Conservation (phyloP, 495 filamentous ascomycete species). For the Astrothelium macrocarpum region DNA sequence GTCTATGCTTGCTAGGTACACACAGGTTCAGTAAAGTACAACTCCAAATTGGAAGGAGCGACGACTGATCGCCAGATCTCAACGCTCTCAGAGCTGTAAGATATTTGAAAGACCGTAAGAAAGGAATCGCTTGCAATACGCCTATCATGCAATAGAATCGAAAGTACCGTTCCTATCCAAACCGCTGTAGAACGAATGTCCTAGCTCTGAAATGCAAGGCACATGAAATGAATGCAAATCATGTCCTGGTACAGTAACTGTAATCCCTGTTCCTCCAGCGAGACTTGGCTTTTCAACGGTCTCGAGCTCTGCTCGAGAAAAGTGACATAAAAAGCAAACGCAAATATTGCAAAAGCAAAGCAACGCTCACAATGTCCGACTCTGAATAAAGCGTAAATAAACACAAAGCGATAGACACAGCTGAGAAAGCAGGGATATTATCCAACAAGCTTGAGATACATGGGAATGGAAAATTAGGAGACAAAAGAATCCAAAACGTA, state of each 20-base stretch:
- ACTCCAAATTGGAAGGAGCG: background rate
- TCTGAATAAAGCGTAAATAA: background rate
- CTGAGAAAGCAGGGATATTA: background rate
- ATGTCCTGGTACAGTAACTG: background rate
- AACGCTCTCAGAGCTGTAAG: background rate
- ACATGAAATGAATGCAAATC: background rate
- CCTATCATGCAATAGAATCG: background rate
- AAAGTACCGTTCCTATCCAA: background rate
- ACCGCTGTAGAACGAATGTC: background rate
- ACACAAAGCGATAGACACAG: background rate
- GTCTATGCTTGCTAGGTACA: background rate
- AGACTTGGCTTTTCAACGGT: background rate
- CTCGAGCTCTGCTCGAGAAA: background rate
- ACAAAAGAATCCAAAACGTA: background rate
- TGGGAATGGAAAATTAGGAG: background rate
- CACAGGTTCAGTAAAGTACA: background rate
- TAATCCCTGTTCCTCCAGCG: background rate
- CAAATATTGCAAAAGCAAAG: background rate
- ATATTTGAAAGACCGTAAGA: background rate
- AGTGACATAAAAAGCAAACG: background rate
- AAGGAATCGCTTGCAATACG: no score
- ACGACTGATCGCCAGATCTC: background rate
- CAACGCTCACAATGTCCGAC: background rate
- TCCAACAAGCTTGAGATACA: background rate
- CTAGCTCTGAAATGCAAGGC: background rate